A percentile compares a stretch with the other conserved stretches of the same genome.
Evolutionary conservation across 1,284 basidiomycete genomes (phyloP).

Genomic region (Malassezia cuniculi): DNA sequence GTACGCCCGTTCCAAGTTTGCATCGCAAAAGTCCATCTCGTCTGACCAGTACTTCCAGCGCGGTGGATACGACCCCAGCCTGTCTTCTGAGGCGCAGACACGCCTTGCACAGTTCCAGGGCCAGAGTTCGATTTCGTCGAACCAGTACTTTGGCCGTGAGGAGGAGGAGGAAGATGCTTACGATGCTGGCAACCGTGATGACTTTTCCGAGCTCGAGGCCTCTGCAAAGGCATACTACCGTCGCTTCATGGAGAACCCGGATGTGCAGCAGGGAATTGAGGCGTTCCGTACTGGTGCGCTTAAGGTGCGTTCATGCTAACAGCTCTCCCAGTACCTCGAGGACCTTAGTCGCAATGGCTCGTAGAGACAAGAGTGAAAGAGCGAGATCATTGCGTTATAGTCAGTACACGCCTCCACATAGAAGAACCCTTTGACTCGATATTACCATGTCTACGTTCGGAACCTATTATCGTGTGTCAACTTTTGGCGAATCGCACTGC

Average conservation of each 20-base stretch:
- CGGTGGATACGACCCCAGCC: conserved; percentile 67
- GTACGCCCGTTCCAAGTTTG: conserved; percentile 79
- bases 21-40: conserved; percentile 70
- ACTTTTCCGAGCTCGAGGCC: conserved; percentile 33
- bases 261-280: conserved; percentile 43
- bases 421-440: neutral
- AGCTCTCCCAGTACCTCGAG: conserved; percentile 40
- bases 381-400: too few species aligned
- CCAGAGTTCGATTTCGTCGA: conserved; percentile 79
- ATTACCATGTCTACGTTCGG: conserved; percentile 83
- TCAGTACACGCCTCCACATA: conserved; percentile 13
- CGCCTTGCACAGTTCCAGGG: conserved; percentile 77
- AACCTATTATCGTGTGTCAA: conserved; percentile 78
- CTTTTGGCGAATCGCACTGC: conserved; percentile 96
- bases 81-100: conserved; percentile 62
- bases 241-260: conserved; percentile 42
- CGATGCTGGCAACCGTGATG: conserved; percentile 26
- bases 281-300: conserved; percentile 38
- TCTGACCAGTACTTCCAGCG: conserved; percentile 96
- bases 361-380: conserved; percentile 14
- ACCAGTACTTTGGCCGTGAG: conserved; percentile 60
- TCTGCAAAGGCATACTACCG: conserved; percentile 40
- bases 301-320: conserved; percentile 19
- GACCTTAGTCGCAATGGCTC: conserved; percentile 42
- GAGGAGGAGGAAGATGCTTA: conserved; percentile 64